phyloP scores from a whole-genome alignment of 2,329 filamentous ascomycete genomes.

The Lachnellula subtilissima region DNA sequence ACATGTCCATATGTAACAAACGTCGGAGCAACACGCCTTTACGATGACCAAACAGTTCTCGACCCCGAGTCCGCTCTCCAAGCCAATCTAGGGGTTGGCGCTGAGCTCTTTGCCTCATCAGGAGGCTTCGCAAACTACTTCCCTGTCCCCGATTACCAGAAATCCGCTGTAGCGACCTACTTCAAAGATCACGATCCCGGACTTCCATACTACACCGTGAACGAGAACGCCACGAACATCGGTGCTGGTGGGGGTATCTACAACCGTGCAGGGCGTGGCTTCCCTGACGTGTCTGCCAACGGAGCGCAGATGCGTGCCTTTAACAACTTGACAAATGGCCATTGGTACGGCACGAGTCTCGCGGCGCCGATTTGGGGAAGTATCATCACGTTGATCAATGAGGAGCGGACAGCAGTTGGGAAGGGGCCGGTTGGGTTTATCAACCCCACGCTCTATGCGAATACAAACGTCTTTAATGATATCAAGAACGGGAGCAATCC shows the following conservation, averaged over 20 bases:
- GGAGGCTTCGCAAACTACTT: constrained; percentile 62
- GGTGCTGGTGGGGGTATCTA: constrained; percentile 43
- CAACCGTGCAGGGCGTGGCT: constrained; percentile 40
- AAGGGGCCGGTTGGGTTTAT: constrained; percentile 37
- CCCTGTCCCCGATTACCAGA: constrained; percentile 45
- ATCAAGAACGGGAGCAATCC: constrained; percentile 31
- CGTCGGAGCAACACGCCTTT: constrained; percentile 48
- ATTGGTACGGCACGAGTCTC: constrained; percentile 47
- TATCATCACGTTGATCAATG: constrained; percentile 41
- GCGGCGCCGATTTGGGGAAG: constrained; percentile 37
- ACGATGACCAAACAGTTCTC: constrained; percentile 30
- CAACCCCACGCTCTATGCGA: constrained; percentile 32
- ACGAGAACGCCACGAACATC: constrained; percentile 11
- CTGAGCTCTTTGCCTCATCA: constrained; percentile 66
- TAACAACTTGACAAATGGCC: constrained; percentile 36
- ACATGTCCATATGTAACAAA: constrained; percentile 46
- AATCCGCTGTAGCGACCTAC: constrained; percentile 24
- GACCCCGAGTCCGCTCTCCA: constrained; percentile 40
- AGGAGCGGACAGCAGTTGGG: constrained; percentile 32
- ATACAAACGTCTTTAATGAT: constrained; percentile 30
- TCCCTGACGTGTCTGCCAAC: constrained; percentile 44
- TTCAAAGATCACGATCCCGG: constrained; percentile 25
- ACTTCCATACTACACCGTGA: constrained; percentile 16
- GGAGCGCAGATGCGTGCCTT: constrained; percentile 37
- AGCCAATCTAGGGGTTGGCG: constrained; percentile 19